phyloP scores from a whole-genome alignment of 2,329 filamentous ascomycete species.

The Knoxdaviesia capensis region DNA sequence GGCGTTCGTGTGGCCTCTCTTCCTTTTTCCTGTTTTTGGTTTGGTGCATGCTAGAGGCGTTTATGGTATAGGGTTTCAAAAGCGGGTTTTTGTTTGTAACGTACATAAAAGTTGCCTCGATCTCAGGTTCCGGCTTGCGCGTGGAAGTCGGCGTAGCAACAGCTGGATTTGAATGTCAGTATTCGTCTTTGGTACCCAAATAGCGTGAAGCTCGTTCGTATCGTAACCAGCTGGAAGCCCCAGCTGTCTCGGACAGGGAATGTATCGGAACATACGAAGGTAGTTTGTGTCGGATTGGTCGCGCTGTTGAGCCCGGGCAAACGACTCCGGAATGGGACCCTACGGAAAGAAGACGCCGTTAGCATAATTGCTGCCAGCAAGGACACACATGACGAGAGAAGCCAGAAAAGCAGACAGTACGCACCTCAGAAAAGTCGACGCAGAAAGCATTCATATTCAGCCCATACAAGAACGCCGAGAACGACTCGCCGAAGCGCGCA shows the following conservation, averaged over 20 bases:
- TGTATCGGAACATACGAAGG: too few relatives aligned
- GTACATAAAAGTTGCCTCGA: conserved; percentile 72
- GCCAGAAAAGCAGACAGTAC: too few relatives aligned
- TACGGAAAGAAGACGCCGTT: too few relatives aligned
- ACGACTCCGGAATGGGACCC: conserved; percentile 72
- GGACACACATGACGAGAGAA: too few relatives aligned
- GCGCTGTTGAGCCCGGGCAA: conserved; percentile 42
- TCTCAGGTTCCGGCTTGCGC: conserved; percentile 18
- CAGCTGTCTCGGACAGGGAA: too few relatives aligned
- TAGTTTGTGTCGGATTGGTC: conserved; percentile 21
- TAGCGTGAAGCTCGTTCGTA: background rate
- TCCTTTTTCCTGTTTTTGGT: background rate
- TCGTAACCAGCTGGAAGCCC: background rate
- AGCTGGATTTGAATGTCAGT: conserved; percentile 12
- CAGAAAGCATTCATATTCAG: conserved; percentile 99
- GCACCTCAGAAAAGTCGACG: conserved; percentile 87
- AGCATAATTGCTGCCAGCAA: too few relatives aligned
- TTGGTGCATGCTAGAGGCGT: too few relatives aligned
- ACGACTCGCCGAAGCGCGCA: conserved; percentile 84
- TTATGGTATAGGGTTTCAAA: too few relatives aligned
- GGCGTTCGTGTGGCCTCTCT: too few relatives aligned
- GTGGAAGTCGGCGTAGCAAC: background rate
- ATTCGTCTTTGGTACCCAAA: background rate
- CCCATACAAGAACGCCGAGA: conserved; percentile 86
- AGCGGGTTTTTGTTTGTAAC: too few relatives aligned